Conservation (phyloP, 768 basidiomycete species). For the Rhodotorula toruloides region DNA sequence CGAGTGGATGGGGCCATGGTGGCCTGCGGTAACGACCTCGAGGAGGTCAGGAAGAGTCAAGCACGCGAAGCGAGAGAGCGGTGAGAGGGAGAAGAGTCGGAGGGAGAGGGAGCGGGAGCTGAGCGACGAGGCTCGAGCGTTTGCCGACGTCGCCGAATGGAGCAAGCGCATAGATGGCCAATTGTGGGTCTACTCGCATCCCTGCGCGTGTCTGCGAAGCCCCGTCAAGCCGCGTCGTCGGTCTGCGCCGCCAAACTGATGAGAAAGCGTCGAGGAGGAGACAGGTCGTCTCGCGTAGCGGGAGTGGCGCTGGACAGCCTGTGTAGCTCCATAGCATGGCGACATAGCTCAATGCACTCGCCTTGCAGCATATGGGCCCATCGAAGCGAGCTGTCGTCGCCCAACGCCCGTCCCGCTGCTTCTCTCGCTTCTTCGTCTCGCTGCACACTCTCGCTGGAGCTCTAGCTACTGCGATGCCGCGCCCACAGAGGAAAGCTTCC, state of each 20-base stretch:
- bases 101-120: not conserved
- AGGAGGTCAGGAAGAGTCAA: not conserved
- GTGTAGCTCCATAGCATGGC: too few relatives aligned
- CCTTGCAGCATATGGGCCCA: too few relatives aligned
- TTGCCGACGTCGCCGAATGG: too few relatives aligned
- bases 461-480: not conserved
- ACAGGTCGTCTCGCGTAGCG: not conserved
- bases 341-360: too few relatives aligned
- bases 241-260: not conserved
- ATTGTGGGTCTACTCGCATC: too few relatives aligned
- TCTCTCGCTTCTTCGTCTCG: not conserved
- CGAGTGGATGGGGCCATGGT: slow-evolving; percentile 2
- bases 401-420: not conserved
- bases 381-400: not conserved
- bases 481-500: not conserved
- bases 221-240: too few relatives aligned
- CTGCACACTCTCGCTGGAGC: not conserved
- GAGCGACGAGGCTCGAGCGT: not conserved
- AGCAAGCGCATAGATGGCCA: too few relatives aligned
- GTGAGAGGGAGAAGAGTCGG: not conserved
- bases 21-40: too few relatives aligned
- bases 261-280: not conserved
- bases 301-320: too few relatives aligned
- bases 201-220: too few relatives aligned
- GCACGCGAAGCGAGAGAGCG: not conserved